Evolutionary conservation across 768 basidiomycete species (phyloP), one percentile per base, ranked within the genome.

Genomic region (Lyophyllum decastes): DNA sequence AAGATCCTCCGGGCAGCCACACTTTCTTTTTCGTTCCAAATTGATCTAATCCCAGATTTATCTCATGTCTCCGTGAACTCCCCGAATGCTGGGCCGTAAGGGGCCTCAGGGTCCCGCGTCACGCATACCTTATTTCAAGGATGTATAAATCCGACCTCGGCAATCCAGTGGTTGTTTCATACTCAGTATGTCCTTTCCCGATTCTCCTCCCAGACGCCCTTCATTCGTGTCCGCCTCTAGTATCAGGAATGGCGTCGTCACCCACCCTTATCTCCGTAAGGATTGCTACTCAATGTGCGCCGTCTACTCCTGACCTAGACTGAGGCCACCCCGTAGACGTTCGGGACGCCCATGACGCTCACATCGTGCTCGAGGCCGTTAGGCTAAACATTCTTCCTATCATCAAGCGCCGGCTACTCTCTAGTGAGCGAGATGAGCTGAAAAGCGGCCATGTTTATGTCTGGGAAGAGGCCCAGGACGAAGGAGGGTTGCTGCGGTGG

Each of bases 401-500:
- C 52, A 84, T 91, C 59, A 87, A 81, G 57, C 82, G 88, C 19
- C 82, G 90, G 9, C 76, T 92, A n/a, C 81, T 86, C 12, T 76
- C 85, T 2, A 83, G 74, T 57, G 90, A 92, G 67, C 77, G 90
- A 44, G 89, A 89, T 33, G 83, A 86, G 41, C 76, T 92, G 4
- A 68, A 68, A 38, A 88, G 89, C 50, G 90, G 90, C 2, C 88
- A 91, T 58, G 82, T 92, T 41, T 92, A 90, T 64, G 90, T 92
- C 38, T 92, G 90, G 90, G 90, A 92, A 64, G 90, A 92, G 69
- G 88, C 89, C 3, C 89, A 88, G 61, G 90, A 90, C 49, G 87
- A 87, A 49, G 85, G 84, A 7, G 77, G 77, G 17, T 73, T 90
- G 35, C 75, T 91, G 56, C 80, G 90, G 24, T 92, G 90, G 90